These are phyloP conservation scores for Melaleuca quinquenervia DNA, from an alignment of 345 rosid species.

Conservation along the genomic window DNA sequence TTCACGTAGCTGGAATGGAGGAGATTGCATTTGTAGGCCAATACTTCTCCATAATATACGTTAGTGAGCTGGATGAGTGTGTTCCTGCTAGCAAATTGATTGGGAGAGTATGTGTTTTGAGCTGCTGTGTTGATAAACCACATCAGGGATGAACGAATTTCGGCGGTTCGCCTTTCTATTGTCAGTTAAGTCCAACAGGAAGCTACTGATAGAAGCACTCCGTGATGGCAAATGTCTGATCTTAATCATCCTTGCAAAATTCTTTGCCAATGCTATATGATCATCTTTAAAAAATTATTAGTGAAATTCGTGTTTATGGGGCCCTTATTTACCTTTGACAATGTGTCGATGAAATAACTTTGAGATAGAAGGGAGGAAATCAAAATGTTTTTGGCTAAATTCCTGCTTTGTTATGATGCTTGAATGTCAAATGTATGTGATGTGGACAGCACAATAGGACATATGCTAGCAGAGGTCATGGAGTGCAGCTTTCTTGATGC, in stretches of 20 bases:
- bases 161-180: neutral
- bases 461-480: constrained; percentile 40
- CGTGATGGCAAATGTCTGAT: neutral
- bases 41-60: neutral
- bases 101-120: neutral
- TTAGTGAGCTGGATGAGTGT: neutral
- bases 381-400: neutral
- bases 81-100: neutral
- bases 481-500: constrained; percentile 68
- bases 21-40: neutral
- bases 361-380: neutral
- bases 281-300: neutral
- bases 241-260: neutral
- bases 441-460: constrained; percentile 53
- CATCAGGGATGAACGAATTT: neutral
- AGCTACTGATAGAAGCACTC: neutral
- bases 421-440: neutral
- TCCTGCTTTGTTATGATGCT: neutral
- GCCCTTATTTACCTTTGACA: neutral
- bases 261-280: neutral
- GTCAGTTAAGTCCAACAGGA: neutral
- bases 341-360: neutral
- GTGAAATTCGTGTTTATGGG: neutral
- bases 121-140: neutral
- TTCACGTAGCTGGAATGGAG: neutral